Conservation (phyloP, 2,329 filamentous ascomycete genomes). For the Phaeoacremonium minimum region DNA sequence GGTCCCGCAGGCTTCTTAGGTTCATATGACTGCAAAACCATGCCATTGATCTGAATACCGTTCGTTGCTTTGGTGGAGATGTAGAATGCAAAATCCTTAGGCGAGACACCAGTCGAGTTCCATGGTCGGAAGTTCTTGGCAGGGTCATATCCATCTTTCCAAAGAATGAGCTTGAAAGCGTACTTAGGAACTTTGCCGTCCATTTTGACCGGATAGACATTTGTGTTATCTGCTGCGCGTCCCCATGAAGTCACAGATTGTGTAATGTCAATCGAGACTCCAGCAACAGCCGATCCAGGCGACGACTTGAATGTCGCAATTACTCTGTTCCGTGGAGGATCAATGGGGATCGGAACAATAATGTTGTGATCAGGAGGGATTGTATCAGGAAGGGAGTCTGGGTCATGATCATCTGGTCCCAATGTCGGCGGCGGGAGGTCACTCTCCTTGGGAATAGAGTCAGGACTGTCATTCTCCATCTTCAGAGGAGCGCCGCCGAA, state of each 20-base stretch:
- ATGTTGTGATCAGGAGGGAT: slow-evolving; percentile 28
- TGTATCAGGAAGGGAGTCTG: slow-evolving; percentile 22
- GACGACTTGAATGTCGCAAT: slow-evolving; percentile 66
- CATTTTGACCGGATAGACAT: slow-evolving; percentile 54
- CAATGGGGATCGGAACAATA: slow-evolving; percentile 26
- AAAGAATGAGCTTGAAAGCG: slow-evolving; percentile 74
- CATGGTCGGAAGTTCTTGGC: slow-evolving; percentile 48
- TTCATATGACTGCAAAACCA: slow-evolving; percentile 55
- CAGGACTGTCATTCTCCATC: no score
- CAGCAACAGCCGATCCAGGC: slow-evolving; percentile 58
- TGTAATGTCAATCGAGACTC: slow-evolving; percentile 61
- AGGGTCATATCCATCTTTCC: slow-evolving; percentile 63
- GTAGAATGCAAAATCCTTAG: slow-evolving; percentile 62
- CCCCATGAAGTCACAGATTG: slow-evolving; percentile 74
- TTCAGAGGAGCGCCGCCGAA: no score
- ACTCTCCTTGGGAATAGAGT: no score
- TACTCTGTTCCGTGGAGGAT: slow-evolving; percentile 29
- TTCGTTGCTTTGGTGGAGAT: slow-evolving; percentile 75
- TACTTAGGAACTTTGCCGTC: slow-evolving; percentile 77
- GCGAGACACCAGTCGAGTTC: slow-evolving; percentile 33
- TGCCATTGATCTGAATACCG: slow-evolving; percentile 74
- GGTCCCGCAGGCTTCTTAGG: slow-evolving; percentile 47
- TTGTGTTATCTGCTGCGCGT: slow-evolving; percentile 63
- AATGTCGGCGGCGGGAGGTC: slow-evolving; percentile 9
- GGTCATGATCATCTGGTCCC: slow-evolving; percentile 6